These are phyloP conservation scores for Phytophthora podocarpi DNA, from an alignment of 352 stramenopile genomes.

Conservation along the genomic window DNA sequence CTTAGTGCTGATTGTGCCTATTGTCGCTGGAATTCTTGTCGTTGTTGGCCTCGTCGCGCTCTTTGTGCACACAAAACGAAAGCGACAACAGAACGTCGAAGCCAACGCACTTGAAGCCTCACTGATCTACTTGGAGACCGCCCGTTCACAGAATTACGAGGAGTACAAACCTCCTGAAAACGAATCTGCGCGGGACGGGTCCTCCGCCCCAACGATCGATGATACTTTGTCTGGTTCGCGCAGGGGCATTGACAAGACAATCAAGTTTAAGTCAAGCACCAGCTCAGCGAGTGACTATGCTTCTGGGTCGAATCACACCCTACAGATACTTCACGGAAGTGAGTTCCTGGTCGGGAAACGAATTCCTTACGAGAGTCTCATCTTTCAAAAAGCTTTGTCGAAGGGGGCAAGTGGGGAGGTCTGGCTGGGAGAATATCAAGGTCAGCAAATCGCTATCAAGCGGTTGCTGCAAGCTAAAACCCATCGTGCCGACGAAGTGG, in stretches of 20 bases:
- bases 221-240: slow-evolving; percentile 10
- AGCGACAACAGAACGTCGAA: slow-evolving; percentile 8
- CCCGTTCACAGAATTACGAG: neutral
- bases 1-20: slow-evolving; percentile 12
- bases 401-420: slow-evolving; percentile 62
- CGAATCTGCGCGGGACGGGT: neutral
- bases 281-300: slow-evolving; percentile 1
- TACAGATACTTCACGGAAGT: slow-evolving; percentile 23
- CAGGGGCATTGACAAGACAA: slow-evolving; percentile 21
- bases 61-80: slow-evolving; percentile 10
- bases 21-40: slow-evolving; percentile 19
- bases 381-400: slow-evolving; percentile 35
- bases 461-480: slow-evolving; percentile 34
- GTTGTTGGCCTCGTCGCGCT: slow-evolving; percentile 15
- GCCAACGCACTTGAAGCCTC: slow-evolving; percentile 13
- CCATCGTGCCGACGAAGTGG: slow-evolving; percentile 36
- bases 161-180: neutral
- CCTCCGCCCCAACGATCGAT: neutral
- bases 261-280: slow-evolving; percentile 4
- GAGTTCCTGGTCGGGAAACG: slow-evolving; percentile 20
- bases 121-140: neutral
- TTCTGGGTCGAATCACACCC: slow-evolving; percentile 15
- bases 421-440: slow-evolving; percentile 41
- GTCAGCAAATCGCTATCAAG: slow-evolving; percentile 47
- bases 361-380: slow-evolving; percentile 27